Percentiles rank a stretch among this genome's conserved stretches.
phyloP scores from a whole-genome alignment of 176 grass and related monocot genomes.

The Musa acuminata region DNA sequence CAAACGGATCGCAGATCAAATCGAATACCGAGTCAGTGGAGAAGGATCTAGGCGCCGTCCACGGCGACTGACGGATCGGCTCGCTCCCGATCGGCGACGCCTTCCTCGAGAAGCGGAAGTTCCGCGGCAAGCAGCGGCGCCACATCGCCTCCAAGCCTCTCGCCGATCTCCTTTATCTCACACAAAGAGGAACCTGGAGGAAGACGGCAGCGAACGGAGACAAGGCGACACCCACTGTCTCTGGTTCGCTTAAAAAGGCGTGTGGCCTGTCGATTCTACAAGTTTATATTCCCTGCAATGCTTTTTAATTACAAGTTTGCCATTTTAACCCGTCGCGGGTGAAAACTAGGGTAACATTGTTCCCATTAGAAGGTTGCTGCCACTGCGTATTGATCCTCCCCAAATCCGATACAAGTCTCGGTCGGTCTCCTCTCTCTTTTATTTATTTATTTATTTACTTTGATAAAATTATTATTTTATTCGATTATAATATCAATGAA shows the following conservation, averaged over 20 bases:
- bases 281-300: too few relatives aligned
- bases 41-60: constrained; percentile 26
- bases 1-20: constrained; percentile 15
- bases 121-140: constrained; percentile 67
- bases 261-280: not conserved
- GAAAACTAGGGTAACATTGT: too few relatives aligned
- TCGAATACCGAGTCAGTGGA: constrained; percentile 43
- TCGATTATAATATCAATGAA: too few relatives aligned
- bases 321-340: too few relatives aligned
- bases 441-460: too few relatives aligned
- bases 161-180: not conserved
- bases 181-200: not conserved
- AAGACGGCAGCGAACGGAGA: not conserved
- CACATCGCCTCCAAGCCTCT: constrained; percentile 35
- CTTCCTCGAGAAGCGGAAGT: constrained; percentile 41
- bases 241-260: not conserved
- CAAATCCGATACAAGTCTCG: too few relatives aligned
- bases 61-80: not conserved
- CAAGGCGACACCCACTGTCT: too few relatives aligned
- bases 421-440: too few relatives aligned
- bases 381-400: too few relatives aligned
- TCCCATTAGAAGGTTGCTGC: too few relatives aligned
- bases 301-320: too few relatives aligned
- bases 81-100: constrained; percentile 16
- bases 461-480: too few relatives aligned